Conservation (phyloP, 352 stramenopile genomes). For the Elongisporangium anandrum region DNA sequence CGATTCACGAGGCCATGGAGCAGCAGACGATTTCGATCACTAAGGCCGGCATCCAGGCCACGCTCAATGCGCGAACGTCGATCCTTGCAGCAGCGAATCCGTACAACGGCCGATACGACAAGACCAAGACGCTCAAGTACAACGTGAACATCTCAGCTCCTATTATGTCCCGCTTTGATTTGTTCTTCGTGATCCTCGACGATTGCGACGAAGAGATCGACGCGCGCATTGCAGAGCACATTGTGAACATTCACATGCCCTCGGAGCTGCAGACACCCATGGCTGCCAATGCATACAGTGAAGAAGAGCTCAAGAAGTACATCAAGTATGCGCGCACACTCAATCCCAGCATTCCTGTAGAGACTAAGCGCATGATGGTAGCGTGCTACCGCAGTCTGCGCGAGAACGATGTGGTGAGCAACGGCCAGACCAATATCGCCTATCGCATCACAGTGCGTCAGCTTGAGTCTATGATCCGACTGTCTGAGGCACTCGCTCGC, state of each 20-base stretch:
- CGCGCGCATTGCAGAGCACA: conserved; percentile 95
- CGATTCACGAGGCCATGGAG: conserved; percentile 99
- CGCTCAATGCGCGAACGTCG: conserved; percentile 98
- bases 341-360: conserved; percentile 61
- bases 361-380: conserved; percentile 91
- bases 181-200: conserved; percentile 99
- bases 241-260: conserved; percentile 95
- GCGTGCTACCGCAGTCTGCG: conserved; percentile 97
- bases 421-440: conserved; percentile 92
- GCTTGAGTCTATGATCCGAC: conserved; percentile 97
- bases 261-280: conserved; percentile 35
- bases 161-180: conserved; percentile 99
- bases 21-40: conserved; percentile 99
- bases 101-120: conserved; percentile 93
- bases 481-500: conserved; percentile 95
- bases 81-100: conserved; percentile 99
- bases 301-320: conserved; percentile 94
- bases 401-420: conserved; percentile 93
- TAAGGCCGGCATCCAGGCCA: conserved; percentile 99
- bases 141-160: conserved; percentile 91
- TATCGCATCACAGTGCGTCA: conserved; percentile 99
- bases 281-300: conserved; percentile 37
- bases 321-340: conserved; percentile 88
- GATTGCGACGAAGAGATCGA: conserved; percentile 95
- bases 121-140: conserved; percentile 88